Conservation (phyloP, 345 rosid genomes). For the Euclidium syriacum region DNA sequence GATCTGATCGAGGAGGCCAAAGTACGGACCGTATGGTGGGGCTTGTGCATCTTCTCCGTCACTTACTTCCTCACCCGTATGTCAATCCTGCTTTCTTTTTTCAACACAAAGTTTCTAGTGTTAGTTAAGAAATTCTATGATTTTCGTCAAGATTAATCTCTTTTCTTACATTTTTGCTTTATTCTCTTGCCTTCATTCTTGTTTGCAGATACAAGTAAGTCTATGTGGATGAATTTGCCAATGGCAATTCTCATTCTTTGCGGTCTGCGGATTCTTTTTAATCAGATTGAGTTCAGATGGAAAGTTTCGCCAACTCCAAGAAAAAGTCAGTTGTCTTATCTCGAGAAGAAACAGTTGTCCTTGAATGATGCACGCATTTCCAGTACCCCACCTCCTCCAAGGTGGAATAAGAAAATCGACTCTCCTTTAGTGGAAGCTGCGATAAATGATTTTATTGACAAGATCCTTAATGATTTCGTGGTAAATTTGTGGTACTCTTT, state of each 20-base stretch:
- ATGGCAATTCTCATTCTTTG: constrained; percentile 59
- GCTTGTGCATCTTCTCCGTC: constrained; percentile 60
- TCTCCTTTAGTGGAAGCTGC: constrained; percentile 84
- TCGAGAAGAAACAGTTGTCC: constrained; percentile 72
- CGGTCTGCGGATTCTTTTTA: constrained; percentile 44
- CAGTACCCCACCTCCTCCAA: constrained; percentile 42
- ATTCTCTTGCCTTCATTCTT: neutral
- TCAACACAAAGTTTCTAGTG: neutral
- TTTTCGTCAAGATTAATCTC: neutral
- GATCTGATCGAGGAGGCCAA: constrained; percentile 98
- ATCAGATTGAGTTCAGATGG: constrained; percentile 78
- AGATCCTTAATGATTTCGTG: constrained; percentile 82
- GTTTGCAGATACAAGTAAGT: constrained; percentile 76
- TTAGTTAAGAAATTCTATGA: neutral
- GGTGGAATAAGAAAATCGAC: constrained; percentile 86
- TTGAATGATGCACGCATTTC: constrained; percentile 71
- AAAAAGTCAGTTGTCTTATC: constrained; percentile 44
- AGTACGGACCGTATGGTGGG: constrained; percentile 84
- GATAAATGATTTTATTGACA: constrained; percentile 60
- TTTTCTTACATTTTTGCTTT: too few relatives aligned
- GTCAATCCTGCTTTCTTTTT: constrained; percentile 13
- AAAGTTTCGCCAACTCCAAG: constrained; percentile 32
- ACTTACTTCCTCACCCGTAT: constrained; percentile 88
- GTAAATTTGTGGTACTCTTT: constrained; percentile 84
- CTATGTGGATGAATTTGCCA: constrained; percentile 95